These are phyloP conservation scores for Hypsizygus marmoreus DNA, from an alignment of 768 basidiomycete genomes.

Conservation along the genomic window DNA sequence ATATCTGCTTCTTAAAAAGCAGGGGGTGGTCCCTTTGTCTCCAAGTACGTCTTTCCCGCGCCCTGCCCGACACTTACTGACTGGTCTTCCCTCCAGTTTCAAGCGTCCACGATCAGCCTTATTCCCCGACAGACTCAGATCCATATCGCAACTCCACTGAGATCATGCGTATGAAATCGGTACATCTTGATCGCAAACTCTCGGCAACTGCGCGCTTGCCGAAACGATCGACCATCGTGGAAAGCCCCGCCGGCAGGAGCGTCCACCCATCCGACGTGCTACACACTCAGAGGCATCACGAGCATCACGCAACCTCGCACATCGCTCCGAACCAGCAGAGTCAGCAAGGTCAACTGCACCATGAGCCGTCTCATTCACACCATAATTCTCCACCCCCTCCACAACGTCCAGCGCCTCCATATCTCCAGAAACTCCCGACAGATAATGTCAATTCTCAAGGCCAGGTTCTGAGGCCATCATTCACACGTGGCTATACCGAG, in stretches of 20 bases:
- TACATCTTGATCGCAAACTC: conserved; percentile 92
- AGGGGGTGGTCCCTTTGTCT: conserved; percentile 85
- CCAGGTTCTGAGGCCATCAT: conserved; percentile 64
- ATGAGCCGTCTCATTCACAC: conserved; percentile 25
- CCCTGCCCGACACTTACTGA: not conserved
- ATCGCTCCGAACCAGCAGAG: conserved; percentile 32
- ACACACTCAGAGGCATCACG: conserved; percentile 49
- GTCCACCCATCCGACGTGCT: conserved; percentile 71
- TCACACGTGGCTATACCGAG: conserved; percentile 79
- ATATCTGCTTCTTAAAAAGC: conserved; percentile 83
- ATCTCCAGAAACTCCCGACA: conserved; percentile 42
- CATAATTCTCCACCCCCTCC: conserved; percentile 26
- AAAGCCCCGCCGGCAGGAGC: conserved; percentile 87
- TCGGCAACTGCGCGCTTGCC: conserved; percentile 92
- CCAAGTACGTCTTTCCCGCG: conserved; percentile 55
- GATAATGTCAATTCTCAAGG: conserved; percentile 35
- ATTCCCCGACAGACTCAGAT: conserved; percentile 54
- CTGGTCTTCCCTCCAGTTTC: conserved; percentile 19
- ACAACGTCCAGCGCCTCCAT: conserved; percentile 36
- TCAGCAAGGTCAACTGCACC: conserved; percentile 38
- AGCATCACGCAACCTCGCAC: conserved; percentile 32
- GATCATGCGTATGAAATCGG: conserved; percentile 93
- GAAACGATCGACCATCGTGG: conserved; percentile 93
- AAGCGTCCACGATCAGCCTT: conserved; percentile 26
- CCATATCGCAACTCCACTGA: conserved; percentile 87